Evolutionary conservation across 768 basidiomycete species (phyloP).

Genomic region (Dentipellis sp.): DNA sequence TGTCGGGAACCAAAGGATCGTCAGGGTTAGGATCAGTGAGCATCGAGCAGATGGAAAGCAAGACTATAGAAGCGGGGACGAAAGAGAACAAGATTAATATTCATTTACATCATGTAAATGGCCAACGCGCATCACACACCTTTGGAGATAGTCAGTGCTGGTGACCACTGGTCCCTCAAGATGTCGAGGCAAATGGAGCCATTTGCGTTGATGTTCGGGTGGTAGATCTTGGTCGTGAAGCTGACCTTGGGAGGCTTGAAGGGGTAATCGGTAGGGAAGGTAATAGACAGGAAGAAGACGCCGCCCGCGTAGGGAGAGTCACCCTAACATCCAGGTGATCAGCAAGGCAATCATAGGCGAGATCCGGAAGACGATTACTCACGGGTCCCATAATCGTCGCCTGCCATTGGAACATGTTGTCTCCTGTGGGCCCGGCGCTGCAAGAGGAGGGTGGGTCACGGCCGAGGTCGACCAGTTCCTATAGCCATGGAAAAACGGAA

Average conservation of each 20-base stretch:
- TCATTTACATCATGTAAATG: not conserved
- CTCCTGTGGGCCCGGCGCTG: constrained; percentile 95
- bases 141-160: constrained; percentile 98
- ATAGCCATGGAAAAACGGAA: constrained; percentile 2
- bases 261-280: constrained; percentile 95
- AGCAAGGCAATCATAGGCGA: not conserved
- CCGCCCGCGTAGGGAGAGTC: constrained; percentile 98
- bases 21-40: constrained; percentile 99
- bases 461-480: constrained; percentile 99
- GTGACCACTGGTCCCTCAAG: constrained; percentile 97
- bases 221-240: constrained; percentile 98
- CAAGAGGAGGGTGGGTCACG: constrained; percentile 99
- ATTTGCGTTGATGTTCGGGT: constrained; percentile 99
- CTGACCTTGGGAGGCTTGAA: constrained; percentile 99
- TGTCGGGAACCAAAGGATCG: constrained; percentile 97
- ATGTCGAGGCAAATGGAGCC: constrained; percentile 99
- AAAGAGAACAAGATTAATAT: not conserved
- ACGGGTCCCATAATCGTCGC: constrained; percentile 99
- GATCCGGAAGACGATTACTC: constrained; percentile 25
- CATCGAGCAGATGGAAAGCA: constrained; percentile 99
- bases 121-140: constrained; percentile 37
- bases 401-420: constrained; percentile 99
- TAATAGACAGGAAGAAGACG: constrained; percentile 96
- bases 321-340: constrained; percentile 43
- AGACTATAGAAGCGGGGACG: constrained; percentile 38